phyloP scores from a whole-genome alignment of 208 protist genomes.

The Leishmania tarentolae region DNA sequence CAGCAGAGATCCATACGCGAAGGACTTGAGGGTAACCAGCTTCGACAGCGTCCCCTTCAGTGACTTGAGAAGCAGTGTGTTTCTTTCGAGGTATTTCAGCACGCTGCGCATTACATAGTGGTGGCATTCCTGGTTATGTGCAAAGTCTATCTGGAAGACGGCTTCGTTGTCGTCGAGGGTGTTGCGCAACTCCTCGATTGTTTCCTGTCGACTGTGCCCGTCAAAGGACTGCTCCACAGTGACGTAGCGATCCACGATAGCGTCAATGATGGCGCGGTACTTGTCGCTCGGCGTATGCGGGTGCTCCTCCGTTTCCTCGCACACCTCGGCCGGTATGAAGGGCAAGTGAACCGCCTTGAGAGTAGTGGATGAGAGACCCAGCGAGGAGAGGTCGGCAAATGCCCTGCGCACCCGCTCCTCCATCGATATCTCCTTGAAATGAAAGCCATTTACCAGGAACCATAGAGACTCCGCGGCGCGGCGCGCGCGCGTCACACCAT shows the following conservation, averaged over 20 bases:
- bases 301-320: conserved; percentile 12
- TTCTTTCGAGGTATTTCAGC: conserved; percentile 57
- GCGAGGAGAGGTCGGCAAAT: conserved; percentile 66
- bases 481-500: conserved; percentile 60
- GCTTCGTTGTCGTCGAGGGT: conserved; percentile 34
- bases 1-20: conserved; percentile 59
- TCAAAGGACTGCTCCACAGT: conserved; percentile 71
- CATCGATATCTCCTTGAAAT: conserved; percentile 61
- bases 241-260: conserved; percentile 78
- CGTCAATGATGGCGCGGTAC: conserved; percentile 49
- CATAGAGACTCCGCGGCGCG: conserved; percentile 69
- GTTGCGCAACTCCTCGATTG: conserved; percentile 67
- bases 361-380: conserved; percentile 69
- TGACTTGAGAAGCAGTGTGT: conserved; percentile 66
- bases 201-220: conserved; percentile 61
- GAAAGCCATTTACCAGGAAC: conserved; percentile 74
- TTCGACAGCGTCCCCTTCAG: conserved; percentile 50
- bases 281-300: conserved; percentile 64
- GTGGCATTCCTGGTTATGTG: conserved; percentile 76
- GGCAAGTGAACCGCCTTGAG: conserved; percentile 51
- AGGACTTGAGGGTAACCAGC: conserved; percentile 57
- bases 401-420: conserved; percentile 50
- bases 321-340: conserved; percentile 37
- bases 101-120: conserved; percentile 65
- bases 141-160: conserved; percentile 71